Conservation (phyloP, 2,329 filamentous ascomycete genomes). For the Stagonosporopsis chrysanthemi region DNA sequence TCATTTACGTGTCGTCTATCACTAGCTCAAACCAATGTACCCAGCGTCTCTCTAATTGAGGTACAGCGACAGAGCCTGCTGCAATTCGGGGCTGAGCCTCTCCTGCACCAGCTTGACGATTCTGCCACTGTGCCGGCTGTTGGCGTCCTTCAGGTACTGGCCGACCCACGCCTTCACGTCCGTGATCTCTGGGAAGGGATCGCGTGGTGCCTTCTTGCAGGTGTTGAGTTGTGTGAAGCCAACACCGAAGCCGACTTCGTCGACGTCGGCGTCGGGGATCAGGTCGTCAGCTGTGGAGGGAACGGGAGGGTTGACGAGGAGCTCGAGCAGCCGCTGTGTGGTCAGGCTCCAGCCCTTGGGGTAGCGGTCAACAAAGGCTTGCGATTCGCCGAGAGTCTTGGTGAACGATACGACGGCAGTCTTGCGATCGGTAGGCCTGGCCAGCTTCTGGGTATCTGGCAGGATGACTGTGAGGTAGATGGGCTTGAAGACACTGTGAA, state of each 20-base stretch:
- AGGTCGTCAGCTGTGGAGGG: slow-evolving; percentile 72
- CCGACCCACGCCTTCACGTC: slow-evolving; percentile 86
- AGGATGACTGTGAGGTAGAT: slow-evolving; percentile 90
- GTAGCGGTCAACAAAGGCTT: slow-evolving; percentile 77
- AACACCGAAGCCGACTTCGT: slow-evolving; percentile 93
- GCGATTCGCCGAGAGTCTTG: slow-evolving; percentile 86
- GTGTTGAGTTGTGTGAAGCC: slow-evolving; percentile 95
- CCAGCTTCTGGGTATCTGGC: slow-evolving; percentile 85
- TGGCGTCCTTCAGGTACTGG: slow-evolving; percentile 77
- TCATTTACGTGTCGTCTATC: slow-evolving; percentile 9
- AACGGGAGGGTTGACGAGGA: slow-evolving; percentile 88
- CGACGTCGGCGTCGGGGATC: slow-evolving; percentile 87
- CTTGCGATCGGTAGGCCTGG: slow-evolving; percentile 89
- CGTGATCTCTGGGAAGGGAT: slow-evolving; percentile 85
- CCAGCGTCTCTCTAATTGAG: slow-evolving; percentile 15
- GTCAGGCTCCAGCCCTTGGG: slow-evolving; percentile 85
- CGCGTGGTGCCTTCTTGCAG: slow-evolving; percentile 74
- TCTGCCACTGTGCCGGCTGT: slow-evolving; percentile 73
- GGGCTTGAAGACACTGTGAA: slow-evolving; percentile 73
- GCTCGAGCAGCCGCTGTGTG: slow-evolving; percentile 84
- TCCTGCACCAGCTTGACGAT: slow-evolving; percentile 75
- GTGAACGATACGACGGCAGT: slow-evolving; percentile 91
- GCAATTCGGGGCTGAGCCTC: slow-evolving; percentile 62
- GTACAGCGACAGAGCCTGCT: slow-evolving; percentile 50
- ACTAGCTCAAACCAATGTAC: background rate